Percentiles rank a stretch among this genome's conserved stretches.
These are phyloP conservation scores for Medicago truncatula DNA, from an alignment of 306 rosid species.

Conservation along the genomic window DNA sequence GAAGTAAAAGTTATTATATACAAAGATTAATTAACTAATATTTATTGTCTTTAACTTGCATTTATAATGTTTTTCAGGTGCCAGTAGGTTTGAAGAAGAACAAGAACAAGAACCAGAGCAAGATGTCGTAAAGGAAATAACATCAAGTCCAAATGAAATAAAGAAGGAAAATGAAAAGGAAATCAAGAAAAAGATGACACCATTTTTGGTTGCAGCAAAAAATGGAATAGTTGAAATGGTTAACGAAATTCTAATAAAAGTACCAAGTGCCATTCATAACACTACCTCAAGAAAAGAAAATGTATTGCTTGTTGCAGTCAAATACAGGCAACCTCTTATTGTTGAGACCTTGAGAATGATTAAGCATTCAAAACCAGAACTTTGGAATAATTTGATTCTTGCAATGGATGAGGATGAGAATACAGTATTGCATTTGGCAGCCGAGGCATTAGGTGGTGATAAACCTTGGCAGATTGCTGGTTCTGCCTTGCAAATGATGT, in stretches of 20 bases:
- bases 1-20: too few species aligned
- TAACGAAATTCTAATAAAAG: neutral
- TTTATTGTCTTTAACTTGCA: neutral
- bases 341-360: constrained; percentile 20
- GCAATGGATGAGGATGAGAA: constrained; percentile 19
- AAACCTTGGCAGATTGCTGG: constrained; percentile 53
- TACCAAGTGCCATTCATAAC: constrained; percentile 47
- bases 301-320: constrained; percentile 44
- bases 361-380: neutral
- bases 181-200: constrained; percentile 9
- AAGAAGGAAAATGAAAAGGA: neutral
- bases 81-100: neutral
- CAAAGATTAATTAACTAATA: too few species aligned
- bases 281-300: constrained; percentile 42
- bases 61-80: neutral
- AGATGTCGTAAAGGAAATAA: neutral
- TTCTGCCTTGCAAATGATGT: constrained; percentile 52
- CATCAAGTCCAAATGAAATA: neutral
- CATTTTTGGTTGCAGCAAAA: constrained; percentile 47
- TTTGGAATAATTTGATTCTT: constrained; percentile 37
- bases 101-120: neutral
- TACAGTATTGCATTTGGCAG: constrained; percentile 50
- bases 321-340: constrained; percentile 37
- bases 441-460: neutral
- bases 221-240: constrained; percentile 52